Evolutionary conservation across 768 basidiomycete genomes (phyloP).

Genomic region (Trametes villosa): DNA sequence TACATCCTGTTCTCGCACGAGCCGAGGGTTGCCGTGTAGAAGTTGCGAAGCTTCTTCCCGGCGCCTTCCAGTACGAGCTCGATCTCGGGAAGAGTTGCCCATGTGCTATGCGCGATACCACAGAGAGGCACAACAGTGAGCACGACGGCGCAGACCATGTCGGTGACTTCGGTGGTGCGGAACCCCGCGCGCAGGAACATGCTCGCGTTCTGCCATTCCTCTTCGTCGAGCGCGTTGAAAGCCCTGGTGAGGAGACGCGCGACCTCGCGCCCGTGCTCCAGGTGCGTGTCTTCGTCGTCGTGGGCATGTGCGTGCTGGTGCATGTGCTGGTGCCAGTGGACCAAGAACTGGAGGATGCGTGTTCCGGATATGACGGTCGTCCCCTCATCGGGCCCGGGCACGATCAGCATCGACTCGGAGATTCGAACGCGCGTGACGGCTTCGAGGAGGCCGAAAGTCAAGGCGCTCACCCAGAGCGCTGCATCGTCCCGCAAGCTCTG

Average conservation of each 20-base stretch:
- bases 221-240: constrained; percentile 5
- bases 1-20: background rate
- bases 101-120: background rate
- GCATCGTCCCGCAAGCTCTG: constrained; percentile 9
- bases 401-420: background rate
- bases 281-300: background rate
- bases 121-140: constrained; percentile 4
- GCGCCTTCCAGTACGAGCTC: background rate
- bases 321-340: background rate
- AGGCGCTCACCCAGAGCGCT: constrained; percentile 12
- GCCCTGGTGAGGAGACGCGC: background rate
- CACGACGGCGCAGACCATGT: constrained; percentile 5
- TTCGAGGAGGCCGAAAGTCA: constrained; percentile 16
- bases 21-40: background rate
- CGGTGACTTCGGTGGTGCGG: background rate
- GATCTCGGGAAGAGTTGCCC: constrained; percentile 1
- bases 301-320: background rate
- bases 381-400: background rate
- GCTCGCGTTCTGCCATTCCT: background rate
- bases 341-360: background rate
- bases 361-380: background rate
- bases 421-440: background rate
- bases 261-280: background rate
- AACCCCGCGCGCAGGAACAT: background rate
- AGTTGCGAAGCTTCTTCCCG: background rate